Evolutionary conservation across 345 rosid species (phyloP), one percentile per base, ranked within the genome.

Genomic region (Capsella bursapastoris): DNA sequence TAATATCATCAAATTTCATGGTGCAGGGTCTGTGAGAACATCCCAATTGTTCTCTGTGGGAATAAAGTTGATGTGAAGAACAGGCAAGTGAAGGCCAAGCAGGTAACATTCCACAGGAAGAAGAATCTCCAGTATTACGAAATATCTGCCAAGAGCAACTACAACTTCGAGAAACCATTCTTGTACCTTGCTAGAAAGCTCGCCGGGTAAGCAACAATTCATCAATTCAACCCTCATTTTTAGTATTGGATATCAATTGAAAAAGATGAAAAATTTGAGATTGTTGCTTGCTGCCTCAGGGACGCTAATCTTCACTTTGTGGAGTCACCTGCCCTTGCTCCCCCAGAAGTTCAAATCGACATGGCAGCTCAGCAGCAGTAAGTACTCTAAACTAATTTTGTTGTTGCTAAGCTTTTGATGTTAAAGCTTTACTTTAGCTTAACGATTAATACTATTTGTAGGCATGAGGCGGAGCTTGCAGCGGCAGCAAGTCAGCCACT

Each of bases 71-170:
- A 93, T 81, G 97, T 90, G 52, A 93, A 87, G 90, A 93, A 89
- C 73, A 89, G 98, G 89, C 98, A 89, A 78, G 97, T 93, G 16
- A 90, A 93, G 85, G 97, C 97, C 15, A 90, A 93, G 85, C 93
- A 90, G 79, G 98, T 90, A 27, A 93, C 97, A 0, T 90, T 89
- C 87, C 96, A 90, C 86, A 85, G 97, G 89, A 89, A 93, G 89
- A 93, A 90, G 88, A 90, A 90, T 78, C 86, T 93, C 34, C 97
- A 89, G 68, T 93, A 93, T 72, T 93, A 93, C 75, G 97, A 93
- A 74, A 93, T 93, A 6, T 93, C 98, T 48, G 98, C 98, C 16
- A 93, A 93, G 89, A 93, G 96, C 73, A 93, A 93, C 83, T 90
- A 90, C 84, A 93, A 90, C 44, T 93, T 93, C 32, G 98, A 90